Base-by-base conservation (phyloP, 2,329 filamentous ascomycete genomes). In the Exophiala mesophila region DNA sequence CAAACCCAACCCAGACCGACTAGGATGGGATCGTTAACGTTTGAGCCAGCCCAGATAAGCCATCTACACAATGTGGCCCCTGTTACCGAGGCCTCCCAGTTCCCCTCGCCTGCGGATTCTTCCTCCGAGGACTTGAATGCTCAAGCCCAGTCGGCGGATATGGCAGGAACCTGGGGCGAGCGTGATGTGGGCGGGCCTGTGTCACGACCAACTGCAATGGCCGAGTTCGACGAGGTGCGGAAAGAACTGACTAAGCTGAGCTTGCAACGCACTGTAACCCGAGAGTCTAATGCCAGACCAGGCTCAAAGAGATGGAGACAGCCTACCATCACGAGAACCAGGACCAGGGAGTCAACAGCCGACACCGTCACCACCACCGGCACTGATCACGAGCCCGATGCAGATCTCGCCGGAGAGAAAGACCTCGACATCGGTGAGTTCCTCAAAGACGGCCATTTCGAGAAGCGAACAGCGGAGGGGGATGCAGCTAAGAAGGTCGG, bases 401-500 rank as follows among this genome's bases (percentile, higher is more conserved):
- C 57, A 6, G 61, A 58, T 19, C 52, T 46, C 12, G 57, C 60
- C 12, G 60, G 55, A 8, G 46, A 50, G 20, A 57, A 57, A 18
- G 79, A 76, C 2, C 88, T 89, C 50, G 75, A 84, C 47, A 70
- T 89, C 1, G 76, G 74, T 23, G 68, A 78, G 9, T 89, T 89
- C 58, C 76, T 89, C 64, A 75, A 78, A 34, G 78, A 85, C 46
- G 85, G 85, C 1, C 82, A 85, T 55, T 81, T 88, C 45, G 85
- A 88, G 63, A 86, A 83, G 59, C 74, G 83, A 9, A 77, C 76
- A 2, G 74, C 80, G 20, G 59, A 64, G 3, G 82, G 79, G 4
- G 70, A 72, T 24, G 83, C 85, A 0, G 75, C 81, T 8, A 92
- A 90, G 67, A 85, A 82, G 55, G 77, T 90, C 8, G 85, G 86